These are phyloP conservation scores for Harringtonia aguacate DNA, from an alignment of 2,329 filamentous ascomycete genomes.

Conservation along the genomic window DNA sequence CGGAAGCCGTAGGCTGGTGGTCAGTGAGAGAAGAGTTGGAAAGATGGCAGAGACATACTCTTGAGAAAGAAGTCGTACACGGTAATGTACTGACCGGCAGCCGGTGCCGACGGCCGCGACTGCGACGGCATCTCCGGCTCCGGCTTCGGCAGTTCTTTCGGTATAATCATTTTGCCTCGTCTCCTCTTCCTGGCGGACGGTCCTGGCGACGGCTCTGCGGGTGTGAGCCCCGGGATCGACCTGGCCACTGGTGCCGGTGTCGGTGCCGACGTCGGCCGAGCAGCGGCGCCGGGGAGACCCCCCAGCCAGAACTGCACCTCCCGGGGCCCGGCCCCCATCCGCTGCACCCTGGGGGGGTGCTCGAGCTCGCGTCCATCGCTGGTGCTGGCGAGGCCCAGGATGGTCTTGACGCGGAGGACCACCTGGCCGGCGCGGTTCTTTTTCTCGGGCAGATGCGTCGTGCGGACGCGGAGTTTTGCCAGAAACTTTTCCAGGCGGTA, in stretches of 20 bases:
- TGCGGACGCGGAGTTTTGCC: slow-evolving; percentile 23
- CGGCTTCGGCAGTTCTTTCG: too few relatives aligned
- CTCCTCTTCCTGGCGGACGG: too few relatives aligned
- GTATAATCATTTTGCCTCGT: too few relatives aligned
- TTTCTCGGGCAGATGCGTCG: slow-evolving; percentile 24
- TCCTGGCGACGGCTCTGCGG: not conserved
- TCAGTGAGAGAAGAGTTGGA: not conserved
- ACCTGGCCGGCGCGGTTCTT: slow-evolving; percentile 20
- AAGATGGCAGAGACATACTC: slow-evolving; percentile 19
- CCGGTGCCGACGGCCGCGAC: slow-evolving; percentile 10
- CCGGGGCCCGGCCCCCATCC: slow-evolving; percentile 33
- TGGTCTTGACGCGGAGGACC: slow-evolving; percentile 25
- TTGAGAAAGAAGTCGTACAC: slow-evolving; percentile 39
- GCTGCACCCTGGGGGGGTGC: slow-evolving; percentile 16
- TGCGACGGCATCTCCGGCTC: too few relatives aligned
- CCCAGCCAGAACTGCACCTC: slow-evolving; percentile 45
- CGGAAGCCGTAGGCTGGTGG: slow-evolving; percentile 23
- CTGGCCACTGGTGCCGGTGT: too few relatives aligned
- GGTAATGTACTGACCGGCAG: slow-evolving; percentile 30
- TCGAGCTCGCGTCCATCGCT: slow-evolving; percentile 19
- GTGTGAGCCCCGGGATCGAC: too few relatives aligned
- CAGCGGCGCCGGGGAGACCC: too few relatives aligned
- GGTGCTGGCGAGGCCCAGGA: slow-evolving; percentile 23
- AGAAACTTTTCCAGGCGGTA: slow-evolving; percentile 24
- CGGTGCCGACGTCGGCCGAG: too few relatives aligned